A percentile compares a stretch with the other conserved stretches of the same genome.
Evolutionary conservation across 345 rosid genomes (phyloP).

Genomic region (Syzygium oleosum): DNA sequence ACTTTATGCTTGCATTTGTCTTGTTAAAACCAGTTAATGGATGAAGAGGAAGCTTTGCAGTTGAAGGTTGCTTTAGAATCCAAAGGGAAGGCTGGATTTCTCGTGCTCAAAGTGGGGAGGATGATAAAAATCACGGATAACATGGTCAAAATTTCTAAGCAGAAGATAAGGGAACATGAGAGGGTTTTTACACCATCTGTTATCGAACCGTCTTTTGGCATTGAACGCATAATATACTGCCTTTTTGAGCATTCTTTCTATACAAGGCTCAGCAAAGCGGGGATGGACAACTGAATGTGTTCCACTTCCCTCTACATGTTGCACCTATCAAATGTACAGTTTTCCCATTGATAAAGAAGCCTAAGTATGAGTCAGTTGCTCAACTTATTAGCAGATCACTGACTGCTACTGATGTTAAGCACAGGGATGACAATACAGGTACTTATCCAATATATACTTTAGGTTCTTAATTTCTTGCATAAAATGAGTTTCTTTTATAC

Average conservation of each 20-base stretch:
- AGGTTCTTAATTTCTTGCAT: background rate
- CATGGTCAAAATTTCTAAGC: constrained; percentile 82
- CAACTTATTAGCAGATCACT: constrained; percentile 57
- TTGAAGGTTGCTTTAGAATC: constrained; percentile 67
- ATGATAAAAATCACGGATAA: constrained; percentile 55
- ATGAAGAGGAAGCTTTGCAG: constrained; percentile 73
- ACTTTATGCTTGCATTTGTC: background rate
- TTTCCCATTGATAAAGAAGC: constrained; percentile 83
- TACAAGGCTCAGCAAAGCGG: constrained; percentile 77
- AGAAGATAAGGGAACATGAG: constrained; percentile 79
- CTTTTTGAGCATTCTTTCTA: constrained; percentile 84
- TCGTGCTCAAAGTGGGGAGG: constrained; percentile 60
- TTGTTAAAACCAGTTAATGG: constrained; percentile 46
- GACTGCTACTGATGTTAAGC: constrained; percentile 68
- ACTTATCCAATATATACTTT: background rate
- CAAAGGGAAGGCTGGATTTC: constrained; percentile 63
- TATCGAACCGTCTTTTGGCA: constrained; percentile 88
- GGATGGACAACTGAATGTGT: constrained; percentile 71
- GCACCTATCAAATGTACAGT: constrained; percentile 93
- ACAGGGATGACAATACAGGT: constrained; percentile 89
- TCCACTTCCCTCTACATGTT: constrained; percentile 80
- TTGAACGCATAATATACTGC: constrained; percentile 84
- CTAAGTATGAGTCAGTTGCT: constrained; percentile 64
- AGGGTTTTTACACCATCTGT: constrained; percentile 86
- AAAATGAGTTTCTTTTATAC: too few species aligned